Evolutionary conservation across 805 yeast species (phyloP).

Genomic region (Cyberlindnera subsufficiens): DNA sequence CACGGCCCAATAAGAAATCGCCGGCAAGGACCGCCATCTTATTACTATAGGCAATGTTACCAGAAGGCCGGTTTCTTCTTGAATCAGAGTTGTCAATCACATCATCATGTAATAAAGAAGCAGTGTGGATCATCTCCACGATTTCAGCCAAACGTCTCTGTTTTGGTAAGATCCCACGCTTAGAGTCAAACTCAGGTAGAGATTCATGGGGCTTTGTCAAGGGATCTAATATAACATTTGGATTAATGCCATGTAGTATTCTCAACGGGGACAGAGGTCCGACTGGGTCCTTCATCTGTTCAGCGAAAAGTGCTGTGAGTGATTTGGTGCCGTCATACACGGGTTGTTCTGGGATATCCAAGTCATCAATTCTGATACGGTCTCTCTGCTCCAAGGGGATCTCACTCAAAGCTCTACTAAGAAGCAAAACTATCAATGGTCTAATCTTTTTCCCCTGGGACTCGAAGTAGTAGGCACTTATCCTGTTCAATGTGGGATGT

Average conservation of each 20-base stretch:
- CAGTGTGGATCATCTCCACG: conserved; percentile 98
- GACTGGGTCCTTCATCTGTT: conserved; percentile 28
- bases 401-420: conserved; percentile 72
- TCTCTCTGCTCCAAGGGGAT: conserved; percentile 69
- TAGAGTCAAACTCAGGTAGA: conserved; percentile 52
- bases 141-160: conserved; percentile 95
- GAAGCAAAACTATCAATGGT: conserved; percentile 79
- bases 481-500: conserved; percentile 87
- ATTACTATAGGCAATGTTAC: conserved; percentile 90
- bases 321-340: conserved; percentile 55
- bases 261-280: conserved; percentile 74
- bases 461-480: conserved; percentile 91
- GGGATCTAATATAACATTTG: conserved; percentile 77
- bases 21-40: conserved; percentile 98
- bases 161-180: conserved; percentile 81
- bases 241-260: conserved; percentile 85
- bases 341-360: conserved; percentile 63
- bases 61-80: conserved; percentile 85
- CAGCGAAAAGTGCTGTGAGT: conserved; percentile 42
- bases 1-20: conserved; percentile 90
- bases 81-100: conserved; percentile 89
- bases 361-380: conserved; percentile 52
- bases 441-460: conserved; percentile 95
- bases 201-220: conserved; percentile 73
- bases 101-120: conserved; percentile 91